phyloP scores from a whole-genome alignment of 164 flowering plant species.

The Vitis vinifera region ASM3070453v1 NC_081818.1:30276501-30277000 shows the following conservation, averaged over 20 bases:
- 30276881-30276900: conserved; percentile 16
- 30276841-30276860: conserved; percentile 33
- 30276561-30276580: conserved; percentile 17
- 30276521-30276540: conserved; percentile 25
- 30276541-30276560: conserved; percentile 13
- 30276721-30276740: conserved; percentile 10
- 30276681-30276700: conserved; percentile 21
- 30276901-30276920: neutral
- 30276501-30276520: conserved; percentile 13
- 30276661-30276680: conserved; percentile 38
- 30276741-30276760: conserved; percentile 19
- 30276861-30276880: conserved; percentile 26
- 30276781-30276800: conserved; percentile 41
- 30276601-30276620: conserved; percentile 12
- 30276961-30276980: conserved; percentile 32
- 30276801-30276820: conserved; percentile 36
- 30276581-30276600: conserved; percentile 15
- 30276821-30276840: conserved; percentile 26
- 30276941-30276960: conserved; percentile 22
- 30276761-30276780: conserved; percentile 30
- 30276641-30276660: conserved; percentile 53
- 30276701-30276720: conserved; percentile 21
- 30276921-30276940: conserved; percentile 26
- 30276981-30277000: conserved; percentile 31
- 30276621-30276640: conserved; percentile 37